Evolutionary conservation across 2,329 filamentous ascomycete genomes (phyloP), one percentile per base, ranked within the genome.

Genomic region (Pseudonectria foliicola): DNA sequence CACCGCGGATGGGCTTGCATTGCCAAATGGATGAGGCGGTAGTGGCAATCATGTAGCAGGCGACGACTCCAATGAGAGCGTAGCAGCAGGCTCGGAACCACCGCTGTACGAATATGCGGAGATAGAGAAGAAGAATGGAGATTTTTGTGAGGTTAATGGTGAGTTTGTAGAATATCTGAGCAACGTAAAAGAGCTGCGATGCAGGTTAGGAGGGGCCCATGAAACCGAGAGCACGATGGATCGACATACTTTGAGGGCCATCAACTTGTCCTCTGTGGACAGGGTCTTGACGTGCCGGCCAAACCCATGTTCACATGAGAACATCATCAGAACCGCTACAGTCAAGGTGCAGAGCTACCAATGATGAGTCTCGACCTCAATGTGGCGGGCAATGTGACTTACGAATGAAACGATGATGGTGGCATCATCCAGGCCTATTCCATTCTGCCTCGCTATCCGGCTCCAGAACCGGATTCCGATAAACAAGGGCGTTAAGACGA

Each of bases 81-180:
- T 62, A 62, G 39, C 64, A 70, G 25, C 61, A 52, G 3, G 60
- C 55, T 7, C 63, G 60, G 44, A 75, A 74, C 52, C 59, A 64
- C 29, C 40, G 56, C 30, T 67, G 59, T 14, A 67, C 56, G 38
- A 75, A 76, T 30, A 75, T 71, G 16, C 70, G 67, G 14, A 71
- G 66, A 44, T 75, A 77, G 13, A 76, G 61, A 3, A 72, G 54
- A 6, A 74, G 50, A 33, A 74, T 70, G 3, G 71, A 73, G 2
- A 64, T 53, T 44, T 76, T 75, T 3, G 68, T 72, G 23, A 72
- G 53, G 47, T 70, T 71, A 39, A 75, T 67, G 27, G 67, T 67
- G 42, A 71, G 52, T 44, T 75, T 75, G 54, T 75, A 75, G 39
- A 70, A 67, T 33, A 70, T 64, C 43, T 75, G 70, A 3, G 67